Conservation (phyloP, 179 eudicot species). For the Silene vulgaris region DNA sequence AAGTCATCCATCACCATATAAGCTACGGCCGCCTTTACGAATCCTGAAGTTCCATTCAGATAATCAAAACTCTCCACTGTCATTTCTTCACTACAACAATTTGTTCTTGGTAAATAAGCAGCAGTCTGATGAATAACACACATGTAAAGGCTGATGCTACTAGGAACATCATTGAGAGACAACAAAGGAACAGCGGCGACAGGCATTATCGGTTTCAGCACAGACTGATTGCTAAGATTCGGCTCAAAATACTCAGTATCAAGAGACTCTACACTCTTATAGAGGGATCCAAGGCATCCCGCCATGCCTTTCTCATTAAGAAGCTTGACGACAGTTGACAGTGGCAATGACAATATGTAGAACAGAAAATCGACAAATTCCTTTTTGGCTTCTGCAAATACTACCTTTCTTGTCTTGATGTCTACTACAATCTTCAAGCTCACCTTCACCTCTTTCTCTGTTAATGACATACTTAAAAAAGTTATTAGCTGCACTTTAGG, state of each 20-base stretch:
- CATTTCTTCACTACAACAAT: neutral
- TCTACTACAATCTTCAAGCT: conserved; percentile 12
- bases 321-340: neutral
- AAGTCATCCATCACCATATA: conserved; percentile 40
- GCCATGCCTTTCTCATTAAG: conserved; percentile 14
- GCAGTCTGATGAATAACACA: neutral
- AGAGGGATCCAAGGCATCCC: conserved; percentile 25
- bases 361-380: conserved; percentile 15
- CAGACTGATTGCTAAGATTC: conserved; percentile 4
- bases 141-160: neutral
- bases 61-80: neutral
- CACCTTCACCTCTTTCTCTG: too few relatives aligned
- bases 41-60: conserved; percentile 5
- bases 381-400: conserved; percentile 17
- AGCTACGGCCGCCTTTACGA: conserved; percentile 31
- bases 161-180: conserved; percentile 1
- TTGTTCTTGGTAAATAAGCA: neutral
- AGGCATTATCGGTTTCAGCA: conserved; percentile 23
- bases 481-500: too few relatives aligned
- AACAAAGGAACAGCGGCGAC: conserved; percentile 18
- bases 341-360: neutral
- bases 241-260: conserved; percentile 18
- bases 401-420: conserved; percentile 10
- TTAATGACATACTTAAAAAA: too few relatives aligned
- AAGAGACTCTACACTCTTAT: conserved; percentile 27